A percentile compares a stretch with the other conserved stretches of the same genome.
Conservation (phyloP, 129 eudicot genomes). For the Scalesia atractyloides region DNA sequence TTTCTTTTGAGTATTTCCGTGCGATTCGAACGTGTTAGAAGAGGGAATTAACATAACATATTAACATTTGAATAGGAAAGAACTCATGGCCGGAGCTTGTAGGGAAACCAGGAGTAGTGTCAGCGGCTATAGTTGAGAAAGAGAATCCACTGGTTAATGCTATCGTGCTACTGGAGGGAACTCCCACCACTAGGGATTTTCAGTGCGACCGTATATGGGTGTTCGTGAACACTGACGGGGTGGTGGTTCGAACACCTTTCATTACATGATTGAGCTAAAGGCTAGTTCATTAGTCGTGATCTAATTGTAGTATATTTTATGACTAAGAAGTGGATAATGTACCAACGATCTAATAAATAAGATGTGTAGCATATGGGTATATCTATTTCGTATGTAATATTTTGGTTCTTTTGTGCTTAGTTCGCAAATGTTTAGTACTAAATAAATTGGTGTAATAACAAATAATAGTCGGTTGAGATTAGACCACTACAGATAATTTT, state of each 20-base stretch:
- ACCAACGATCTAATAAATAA: not conserved
- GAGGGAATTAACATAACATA: not conserved
- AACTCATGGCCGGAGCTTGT: constrained; percentile 61
- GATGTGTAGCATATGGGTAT: not conserved
- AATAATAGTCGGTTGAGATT: too few species aligned
- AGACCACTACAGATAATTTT: too few species aligned
- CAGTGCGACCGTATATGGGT: constrained; percentile 68
- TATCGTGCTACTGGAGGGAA: constrained; percentile 47
- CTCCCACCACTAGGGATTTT: constrained; percentile 36
- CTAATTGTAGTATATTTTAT: not conserved
- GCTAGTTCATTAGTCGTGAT: not conserved
- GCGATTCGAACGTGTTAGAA: not conserved
- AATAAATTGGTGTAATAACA: not conserved
- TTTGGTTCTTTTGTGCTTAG: not conserved
- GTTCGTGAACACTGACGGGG: constrained; percentile 37
- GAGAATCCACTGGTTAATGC: constrained; percentile 48
- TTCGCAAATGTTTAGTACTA: not conserved
- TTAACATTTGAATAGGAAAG: constrained; percentile 34
- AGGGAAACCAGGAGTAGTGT: constrained; percentile 31
- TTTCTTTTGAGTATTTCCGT: too few species aligned
- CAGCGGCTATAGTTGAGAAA: constrained; percentile 38
- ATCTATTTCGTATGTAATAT: not conserved
- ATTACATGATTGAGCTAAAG: constrained; percentile 17
- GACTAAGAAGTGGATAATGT: not conserved
- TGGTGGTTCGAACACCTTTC: constrained; percentile 42